Evolutionary conservation across 73 alveolate species (phyloP), one percentile per base, ranked within the genome.

Genomic region (Paramecium tetraurelia): DNA sequence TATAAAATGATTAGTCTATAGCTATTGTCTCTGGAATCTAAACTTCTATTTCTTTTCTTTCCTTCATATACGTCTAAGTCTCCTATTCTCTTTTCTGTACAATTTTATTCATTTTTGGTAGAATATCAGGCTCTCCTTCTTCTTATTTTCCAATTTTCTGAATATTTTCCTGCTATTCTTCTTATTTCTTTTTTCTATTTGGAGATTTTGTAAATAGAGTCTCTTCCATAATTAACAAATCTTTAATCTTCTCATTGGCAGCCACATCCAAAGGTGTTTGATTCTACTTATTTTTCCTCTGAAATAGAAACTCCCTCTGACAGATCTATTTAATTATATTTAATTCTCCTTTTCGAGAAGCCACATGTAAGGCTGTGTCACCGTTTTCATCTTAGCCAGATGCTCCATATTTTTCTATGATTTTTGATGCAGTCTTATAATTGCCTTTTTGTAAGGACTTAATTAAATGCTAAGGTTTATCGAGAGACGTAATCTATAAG

Each of bases 291-390:
- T 80, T 80, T 35, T 48, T 80, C 53, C 21, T 22, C 7, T 41
- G 7, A 80, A 43, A 80, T 8, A 12, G 85, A 41, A 68, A 29
- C 7, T 89, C 85, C 24, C 44, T 44, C 10, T 18, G n/a, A 20
- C 93, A 80, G 16, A 90, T 36, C n/a, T 85, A 38, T 50, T 24
- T 80, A 4, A 90, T 92, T 31, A 90, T 44, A 43, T 84, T 92
- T 11, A 41, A 10, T 18, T 85, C 27, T 14, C 95, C 95, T 44
- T 10, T 11, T 1, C 58, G 31, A 9, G 89, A 53, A 10, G 93
- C 95, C 2, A 50, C 53, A 57, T 76, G 87, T 48, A 90, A 36
- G 1, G 93, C 93, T 2, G 95, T 90, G 12, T 90, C 95, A 24
- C 90, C 90, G 14, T 43, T 18, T 18, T 80, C 90, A 80, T 80